Base-by-base conservation (phyloP, 495 filamentous ascomycete species). In the Daldinia vernicosa region DNA sequence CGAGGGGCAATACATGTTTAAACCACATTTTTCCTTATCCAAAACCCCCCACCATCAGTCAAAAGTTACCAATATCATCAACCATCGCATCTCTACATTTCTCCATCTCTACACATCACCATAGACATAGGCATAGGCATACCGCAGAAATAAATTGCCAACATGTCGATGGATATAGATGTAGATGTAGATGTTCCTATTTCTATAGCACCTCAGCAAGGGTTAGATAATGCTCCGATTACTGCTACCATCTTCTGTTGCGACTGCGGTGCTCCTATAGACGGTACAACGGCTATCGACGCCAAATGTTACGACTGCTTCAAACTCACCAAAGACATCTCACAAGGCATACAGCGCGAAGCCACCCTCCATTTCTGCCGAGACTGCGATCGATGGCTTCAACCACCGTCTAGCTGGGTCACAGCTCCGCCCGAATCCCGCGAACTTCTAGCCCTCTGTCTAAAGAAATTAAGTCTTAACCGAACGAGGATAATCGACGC, bases 271-370 rank as follows among this genome's bases (percentile, higher is more conserved):
- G 90, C 90, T 63, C 89, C 93, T n/a, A 96, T 98, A 64, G 92
- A 95, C 78, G 95, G 94, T 75, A 95, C 92, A n/a, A 84, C 87
- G 12, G 86, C 93, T 9, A 90, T 93, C 59, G 93, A 93, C 52
- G 95, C 95, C 27, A 88, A 97, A 53, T 99, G 95, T 80, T 90
- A 91, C 74, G 93, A 97, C 83, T 99, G 95, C 84, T 86, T 99
- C 67, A 95, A 94, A 74, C 87, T 93, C 47, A 96, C 92, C 27
- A 89, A 97, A 76, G 95, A 99, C 77, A 93, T 98, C 66, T 94
- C 94, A n/a, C 82, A 90, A 80, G 94, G 94, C 69, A 93, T 98
- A 63, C 94, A 91, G 78, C 86, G 93, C 60, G 94, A 98, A 75
- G 91, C 90, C 19, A 88, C 87, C 19, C 84, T 98, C 1, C 91